These are phyloP conservation scores for Russula compacta DNA, from an alignment of 768 basidiomycete species.

Conservation along the genomic window DNA sequence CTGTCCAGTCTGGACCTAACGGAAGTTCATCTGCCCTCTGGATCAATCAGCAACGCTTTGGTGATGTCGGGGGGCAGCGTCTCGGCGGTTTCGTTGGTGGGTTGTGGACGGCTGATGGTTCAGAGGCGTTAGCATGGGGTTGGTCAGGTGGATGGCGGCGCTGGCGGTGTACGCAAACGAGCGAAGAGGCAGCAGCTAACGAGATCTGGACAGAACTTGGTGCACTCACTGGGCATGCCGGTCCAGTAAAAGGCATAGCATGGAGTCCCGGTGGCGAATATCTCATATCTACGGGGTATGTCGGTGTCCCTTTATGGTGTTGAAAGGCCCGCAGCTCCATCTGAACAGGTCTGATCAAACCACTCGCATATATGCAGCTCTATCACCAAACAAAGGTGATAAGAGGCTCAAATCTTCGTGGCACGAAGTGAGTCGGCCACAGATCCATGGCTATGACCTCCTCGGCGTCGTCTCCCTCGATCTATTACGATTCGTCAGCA, in stretches of 20 bases:
- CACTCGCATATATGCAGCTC: constrained; percentile 73
- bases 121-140: constrained; percentile 73
- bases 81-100: constrained; percentile 90
- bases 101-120: constrained; percentile 58
- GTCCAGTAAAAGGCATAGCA: constrained; percentile 64
- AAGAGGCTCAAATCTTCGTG: constrained; percentile 35
- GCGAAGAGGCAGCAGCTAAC: constrained; percentile 14
- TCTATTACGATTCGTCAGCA: constrained; percentile 73
- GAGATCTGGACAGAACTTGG: constrained; percentile 66
- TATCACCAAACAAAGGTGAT: constrained; percentile 23
- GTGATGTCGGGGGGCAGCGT: constrained; percentile 87
- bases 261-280: constrained; percentile 90
- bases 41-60: constrained; percentile 87
- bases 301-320: not conserved
- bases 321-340: not conserved
- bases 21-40: constrained; percentile 59
- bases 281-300: constrained; percentile 76
- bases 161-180: constrained; percentile 47
- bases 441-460: constrained; percentile 95
- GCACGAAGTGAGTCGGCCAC: constrained; percentile 88
- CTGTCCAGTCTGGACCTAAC: constrained; percentile 31
- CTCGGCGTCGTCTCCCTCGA: constrained; percentile 70
- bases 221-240: constrained; percentile 82
- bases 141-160: constrained; percentile 94
- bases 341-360: constrained; percentile 60